phyloP scores from a whole-genome alignment of 176 grass and related monocot species.

The Aegilops bicornis region DNA sequence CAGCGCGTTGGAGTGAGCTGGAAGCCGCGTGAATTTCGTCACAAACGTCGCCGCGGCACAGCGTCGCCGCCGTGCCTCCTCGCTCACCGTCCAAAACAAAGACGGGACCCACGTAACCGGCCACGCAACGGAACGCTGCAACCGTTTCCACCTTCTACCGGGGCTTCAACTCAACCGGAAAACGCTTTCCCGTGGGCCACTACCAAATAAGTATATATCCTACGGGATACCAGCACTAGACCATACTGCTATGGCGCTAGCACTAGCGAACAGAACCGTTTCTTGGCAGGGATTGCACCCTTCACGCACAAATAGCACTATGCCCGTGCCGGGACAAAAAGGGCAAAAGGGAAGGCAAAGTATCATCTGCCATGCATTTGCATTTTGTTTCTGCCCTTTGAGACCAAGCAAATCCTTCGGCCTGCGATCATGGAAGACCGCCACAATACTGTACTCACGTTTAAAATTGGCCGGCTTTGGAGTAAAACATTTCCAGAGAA shows the following conservation, averaged over 20 bases:
- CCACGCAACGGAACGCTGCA: neutral
- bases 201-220: neutral
- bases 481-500: constrained; percentile 54
- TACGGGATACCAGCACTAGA: neutral
- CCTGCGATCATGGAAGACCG: constrained; percentile 26
- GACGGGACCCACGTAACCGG: neutral
- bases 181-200: neutral
- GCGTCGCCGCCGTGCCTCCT: neutral
- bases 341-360: too few relatives aligned
- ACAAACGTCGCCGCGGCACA: neutral
- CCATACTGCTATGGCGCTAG: too few relatives aligned
- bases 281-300: neutral
- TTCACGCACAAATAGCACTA: neutral
- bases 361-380: constrained; percentile 26
- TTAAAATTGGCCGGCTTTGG: constrained; percentile 30
- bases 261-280: neutral
- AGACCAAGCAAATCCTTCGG: constrained; percentile 38
- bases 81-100: constrained; percentile 14
- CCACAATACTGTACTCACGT: neutral
- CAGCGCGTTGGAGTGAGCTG: neutral
- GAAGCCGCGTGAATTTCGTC: constrained; percentile 9
- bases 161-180: neutral
- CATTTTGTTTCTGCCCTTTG: constrained; percentile 31
- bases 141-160: neutral
- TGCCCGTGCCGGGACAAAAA: neutral